Evolutionary conservation across 768 basidiomycete genomes (phyloP).

Genomic region (Kondoa subrosea): DNA sequence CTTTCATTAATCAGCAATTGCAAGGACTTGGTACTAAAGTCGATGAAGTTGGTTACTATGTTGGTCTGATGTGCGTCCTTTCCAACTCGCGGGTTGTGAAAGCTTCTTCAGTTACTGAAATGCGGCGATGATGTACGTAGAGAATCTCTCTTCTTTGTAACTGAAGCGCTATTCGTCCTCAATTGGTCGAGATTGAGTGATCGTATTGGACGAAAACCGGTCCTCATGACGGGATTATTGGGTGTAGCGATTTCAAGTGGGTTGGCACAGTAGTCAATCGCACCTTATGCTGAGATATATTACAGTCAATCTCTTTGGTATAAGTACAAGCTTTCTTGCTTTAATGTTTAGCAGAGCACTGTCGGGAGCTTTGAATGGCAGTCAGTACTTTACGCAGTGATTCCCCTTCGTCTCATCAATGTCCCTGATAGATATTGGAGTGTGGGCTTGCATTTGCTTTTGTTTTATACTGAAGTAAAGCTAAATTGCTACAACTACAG

Average conservation of each 20-base stretch:
- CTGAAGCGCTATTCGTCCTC: not conserved
- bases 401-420: not conserved
- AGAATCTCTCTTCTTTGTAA: not conserved
- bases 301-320: not conserved
- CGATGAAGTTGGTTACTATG: not conserved
- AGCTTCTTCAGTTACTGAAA: not conserved
- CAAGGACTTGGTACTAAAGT: not conserved
- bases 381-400: not conserved
- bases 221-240: not conserved
- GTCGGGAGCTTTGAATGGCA: not conserved
- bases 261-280: not conserved
- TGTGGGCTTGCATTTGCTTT: not conserved
- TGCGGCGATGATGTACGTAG: not conserved
- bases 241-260: not conserved
- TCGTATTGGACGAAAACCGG: not conserved
- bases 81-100: too few species aligned
- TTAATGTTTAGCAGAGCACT: not conserved
- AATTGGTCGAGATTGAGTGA: not conserved
- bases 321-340: not conserved
- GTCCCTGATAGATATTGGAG: not conserved
- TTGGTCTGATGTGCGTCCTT: not conserved
- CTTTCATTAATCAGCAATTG: not conserved
- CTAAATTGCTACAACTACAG: too few species aligned
- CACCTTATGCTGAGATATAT: not conserved
- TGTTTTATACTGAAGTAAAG: not conserved